Conservation (phyloP, 2,329 filamentous ascomycete genomes). For the Hymenoscyphus infarciens region DNA sequence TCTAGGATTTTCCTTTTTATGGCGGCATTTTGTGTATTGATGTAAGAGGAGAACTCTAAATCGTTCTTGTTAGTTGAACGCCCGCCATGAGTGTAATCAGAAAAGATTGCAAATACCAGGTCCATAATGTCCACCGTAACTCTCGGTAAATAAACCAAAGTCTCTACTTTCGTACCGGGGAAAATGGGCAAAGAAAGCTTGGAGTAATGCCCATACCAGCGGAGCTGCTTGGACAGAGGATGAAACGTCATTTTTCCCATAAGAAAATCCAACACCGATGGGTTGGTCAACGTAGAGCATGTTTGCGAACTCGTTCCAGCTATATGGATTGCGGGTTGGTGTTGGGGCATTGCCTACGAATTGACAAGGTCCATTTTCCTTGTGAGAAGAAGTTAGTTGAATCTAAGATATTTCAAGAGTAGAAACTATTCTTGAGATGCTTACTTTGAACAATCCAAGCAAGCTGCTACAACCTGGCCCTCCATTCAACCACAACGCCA, state of each 20-base stretch:
- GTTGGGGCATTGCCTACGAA: constrained; percentile 38
- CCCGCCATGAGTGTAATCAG: too few species aligned
- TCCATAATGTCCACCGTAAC: constrained; percentile 54
- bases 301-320: constrained; percentile 37
- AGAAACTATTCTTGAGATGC: not conserved
- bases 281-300: constrained; percentile 39
- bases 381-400: not conserved
- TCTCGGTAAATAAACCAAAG: constrained; percentile 48
- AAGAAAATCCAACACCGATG: constrained; percentile 40
- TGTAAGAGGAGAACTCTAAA: constrained; percentile 50
- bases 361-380: constrained; percentile 41
- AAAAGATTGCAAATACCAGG: constrained; percentile 33
- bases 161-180: constrained; percentile 55
- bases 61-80: too few species aligned
- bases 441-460: constrained; percentile 14
- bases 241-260: constrained; percentile 39
- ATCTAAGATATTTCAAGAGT: too few species aligned
- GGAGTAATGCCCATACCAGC: constrained; percentile 50
- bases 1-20: constrained; percentile 41
- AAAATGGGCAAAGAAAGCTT: constrained; percentile 59
- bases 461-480: constrained; percentile 15
- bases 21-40: constrained; percentile 50
- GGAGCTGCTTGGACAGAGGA: constrained; percentile 43
- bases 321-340: constrained; percentile 39
- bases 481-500: constrained; percentile 12